These are phyloP conservation scores for Penicillium roqueforti DNA, from an alignment of 495 filamentous ascomycete genomes.

Conservation along the genomic window DNA sequence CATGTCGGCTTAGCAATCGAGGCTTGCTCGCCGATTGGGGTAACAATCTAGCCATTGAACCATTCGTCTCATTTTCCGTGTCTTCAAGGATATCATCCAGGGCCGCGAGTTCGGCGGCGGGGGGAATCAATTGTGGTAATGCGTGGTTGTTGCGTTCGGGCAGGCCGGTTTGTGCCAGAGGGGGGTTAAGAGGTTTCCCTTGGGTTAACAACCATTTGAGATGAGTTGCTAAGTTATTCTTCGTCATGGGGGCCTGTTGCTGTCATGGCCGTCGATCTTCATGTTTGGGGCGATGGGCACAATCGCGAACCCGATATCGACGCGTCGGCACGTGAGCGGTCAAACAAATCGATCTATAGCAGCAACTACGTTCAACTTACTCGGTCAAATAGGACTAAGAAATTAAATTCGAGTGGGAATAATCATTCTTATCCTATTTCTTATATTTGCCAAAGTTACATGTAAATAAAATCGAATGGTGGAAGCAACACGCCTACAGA, in stretches of 20 bases:
- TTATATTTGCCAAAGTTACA: not conserved
- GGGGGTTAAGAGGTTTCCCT: constrained; percentile 35
- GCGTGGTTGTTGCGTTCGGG: constrained; percentile 16
- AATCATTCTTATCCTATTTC: not conserved
- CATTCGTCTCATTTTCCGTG: constrained; percentile 26
- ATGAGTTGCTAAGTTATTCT: constrained; percentile 45
- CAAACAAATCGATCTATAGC: constrained; percentile 10
- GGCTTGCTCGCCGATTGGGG: constrained; percentile 51
- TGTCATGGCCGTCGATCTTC: constrained; percentile 27
- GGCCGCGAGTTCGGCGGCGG: constrained; percentile 18
- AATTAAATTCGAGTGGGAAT: not conserved
- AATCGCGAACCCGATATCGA: constrained; percentile 21
- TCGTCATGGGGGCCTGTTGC: constrained; percentile 47
- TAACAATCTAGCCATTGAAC: constrained; percentile 54
- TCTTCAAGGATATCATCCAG: constrained; percentile 25
- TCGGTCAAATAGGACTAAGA: not conserved
- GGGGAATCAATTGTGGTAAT: constrained; percentile 16
- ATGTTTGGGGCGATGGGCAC: constrained; percentile 10
- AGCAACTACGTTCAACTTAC: not conserved
- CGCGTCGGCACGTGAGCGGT: constrained; percentile 34
- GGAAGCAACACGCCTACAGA: not conserved
- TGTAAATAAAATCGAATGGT: not conserved
- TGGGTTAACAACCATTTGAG: constrained; percentile 49
- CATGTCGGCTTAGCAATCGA: constrained; percentile 40
- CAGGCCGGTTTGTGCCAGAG: constrained; percentile 27